These are phyloP conservation scores for Phytophthora cryptogea DNA, from an alignment of 352 stramenopile species.

Conservation along the genomic window DNA sequence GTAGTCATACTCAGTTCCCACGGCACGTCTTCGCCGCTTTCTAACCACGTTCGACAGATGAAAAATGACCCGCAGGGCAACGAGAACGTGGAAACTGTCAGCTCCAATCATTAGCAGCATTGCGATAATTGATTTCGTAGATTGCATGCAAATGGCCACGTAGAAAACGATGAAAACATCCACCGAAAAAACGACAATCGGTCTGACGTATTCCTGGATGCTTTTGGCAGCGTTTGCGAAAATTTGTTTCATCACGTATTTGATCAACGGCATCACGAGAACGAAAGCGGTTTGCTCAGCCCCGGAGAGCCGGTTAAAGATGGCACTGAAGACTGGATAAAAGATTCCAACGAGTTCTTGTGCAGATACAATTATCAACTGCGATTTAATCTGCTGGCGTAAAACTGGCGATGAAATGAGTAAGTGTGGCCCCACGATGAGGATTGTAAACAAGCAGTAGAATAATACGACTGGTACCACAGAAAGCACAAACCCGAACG, in stretches of 20 bases:
- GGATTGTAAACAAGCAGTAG: too few species aligned
- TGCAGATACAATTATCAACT: slow-evolving; percentile 12
- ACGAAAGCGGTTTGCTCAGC: slow-evolving; percentile 8
- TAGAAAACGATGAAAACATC: slow-evolving; percentile 35
- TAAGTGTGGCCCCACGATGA: too few species aligned
- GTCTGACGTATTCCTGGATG: slow-evolving; percentile 21
- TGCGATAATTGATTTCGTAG: slow-evolving; percentile 15
- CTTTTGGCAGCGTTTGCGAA: slow-evolving; percentile 3
- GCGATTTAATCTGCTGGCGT: slow-evolving; percentile 14
- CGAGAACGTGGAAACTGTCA: slow-evolving; percentile 7
- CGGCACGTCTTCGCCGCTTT: too few species aligned
- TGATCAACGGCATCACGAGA: slow-evolving; percentile 6
- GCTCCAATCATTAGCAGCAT: slow-evolving; percentile 10
- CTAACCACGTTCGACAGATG: too few species aligned
- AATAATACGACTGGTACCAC: too few species aligned
- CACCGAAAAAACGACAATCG: slow-evolving; percentile 7
- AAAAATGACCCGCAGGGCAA: slow-evolving; percentile 7
- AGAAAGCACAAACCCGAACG: not conserved
- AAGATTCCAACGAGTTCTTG: slow-evolving; percentile 12
- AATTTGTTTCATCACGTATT: slow-evolving; percentile 18
- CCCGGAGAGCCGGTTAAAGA: slow-evolving; percentile 11
- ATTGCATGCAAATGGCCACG: slow-evolving; percentile 24
- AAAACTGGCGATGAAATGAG: too few species aligned
- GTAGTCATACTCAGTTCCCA: too few species aligned
- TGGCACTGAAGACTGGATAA: slow-evolving; percentile 19